Evolutionary conservation across 208 protist species (phyloP).

Genomic region (Crithidia acanthocephali): DNA sequence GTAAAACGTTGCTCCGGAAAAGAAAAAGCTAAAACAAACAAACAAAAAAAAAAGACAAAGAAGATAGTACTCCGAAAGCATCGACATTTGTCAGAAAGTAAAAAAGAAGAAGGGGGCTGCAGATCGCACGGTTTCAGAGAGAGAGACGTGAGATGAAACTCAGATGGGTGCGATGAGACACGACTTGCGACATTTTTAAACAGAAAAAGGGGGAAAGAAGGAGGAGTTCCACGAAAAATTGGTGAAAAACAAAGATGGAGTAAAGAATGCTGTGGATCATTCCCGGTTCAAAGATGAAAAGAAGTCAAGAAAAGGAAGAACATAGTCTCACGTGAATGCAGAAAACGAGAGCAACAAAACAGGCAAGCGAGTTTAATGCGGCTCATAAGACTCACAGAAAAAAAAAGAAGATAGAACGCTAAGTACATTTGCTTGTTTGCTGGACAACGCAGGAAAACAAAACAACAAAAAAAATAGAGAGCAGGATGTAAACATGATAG

Average conservation of each 20-base stretch:
- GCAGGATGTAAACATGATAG: too few species aligned
- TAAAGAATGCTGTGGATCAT: not conserved
- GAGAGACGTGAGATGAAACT: too few species aligned
- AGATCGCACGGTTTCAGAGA: too few species aligned
- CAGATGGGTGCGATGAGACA: too few species aligned
- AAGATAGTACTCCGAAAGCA: not conserved
- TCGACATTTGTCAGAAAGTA: too few species aligned
- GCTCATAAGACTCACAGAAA: not conserved
- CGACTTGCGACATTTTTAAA: too few species aligned
- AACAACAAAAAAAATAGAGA: too few species aligned
- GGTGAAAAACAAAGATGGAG: not conserved
- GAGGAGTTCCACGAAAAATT: not conserved
- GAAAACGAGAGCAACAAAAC: not conserved
- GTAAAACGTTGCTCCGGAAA: too few species aligned
- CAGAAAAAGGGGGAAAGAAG: not conserved
- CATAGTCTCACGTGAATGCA: not conserved
- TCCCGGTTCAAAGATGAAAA: not conserved
- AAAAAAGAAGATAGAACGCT: not conserved
- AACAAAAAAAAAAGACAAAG: not conserved
- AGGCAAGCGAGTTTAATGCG: not conserved
- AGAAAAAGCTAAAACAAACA: conserved; percentile 11
- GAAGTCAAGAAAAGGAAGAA: not conserved
- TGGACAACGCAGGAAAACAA: too few species aligned
- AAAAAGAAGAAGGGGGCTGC: too few species aligned
- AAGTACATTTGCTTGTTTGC: too few species aligned